Evolutionary conservation across 495 filamentous ascomycete genomes (phyloP), one percentile per base, ranked within the genome.

Genomic region (Penicillium coprophilum): DNA sequence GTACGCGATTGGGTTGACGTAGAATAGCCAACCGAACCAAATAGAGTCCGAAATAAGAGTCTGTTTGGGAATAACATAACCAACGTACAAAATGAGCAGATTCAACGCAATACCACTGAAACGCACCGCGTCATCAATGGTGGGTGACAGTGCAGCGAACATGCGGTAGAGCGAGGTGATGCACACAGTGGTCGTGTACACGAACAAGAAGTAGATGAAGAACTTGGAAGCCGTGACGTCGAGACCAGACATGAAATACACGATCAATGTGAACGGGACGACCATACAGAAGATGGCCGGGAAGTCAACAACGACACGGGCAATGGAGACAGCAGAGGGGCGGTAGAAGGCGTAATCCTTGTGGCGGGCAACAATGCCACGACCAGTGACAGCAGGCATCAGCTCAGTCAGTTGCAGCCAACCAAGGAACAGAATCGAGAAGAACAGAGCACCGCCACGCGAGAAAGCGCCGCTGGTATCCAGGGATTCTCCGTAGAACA

Each of bases 11-110:
- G 91, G 91, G 59, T 92, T 88, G 64, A 95, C 74, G 58, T 83
- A 87, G 52, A 80, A 80, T 3, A 94, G 69, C 91, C 91, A 96
- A 27, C 81, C 78, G 60, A 92, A 90, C 91, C 91, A 96, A 39
- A 90, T 85, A 38, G 81, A 77, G 0, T 82, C 77, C 50, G 82
- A 67, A 7, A 79, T 62, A 75, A 95, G 85, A 27, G 79, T 72
- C 12, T 75, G 75, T 10, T 84, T 85, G 1, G 89, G 87, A 57
- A 95, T 88, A 8, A 90, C 77, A 72, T 87, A 96, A 48, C 91
- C 91, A 17, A 87, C 90, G 62, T 88, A 96, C 17, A 95, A 80
- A 58, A 95, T 69, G 48, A 78, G 58, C 21, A 91, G 66, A 60
- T 89, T 90, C 32, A 92, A 65, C 0, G 80, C 84, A 56, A 85